A percentile compares a stretch with the other conserved stretches of the same genome.
Conservation (phyloP, 1,284 basidiomycete species). For the Ustilago xerochloae region DNA sequence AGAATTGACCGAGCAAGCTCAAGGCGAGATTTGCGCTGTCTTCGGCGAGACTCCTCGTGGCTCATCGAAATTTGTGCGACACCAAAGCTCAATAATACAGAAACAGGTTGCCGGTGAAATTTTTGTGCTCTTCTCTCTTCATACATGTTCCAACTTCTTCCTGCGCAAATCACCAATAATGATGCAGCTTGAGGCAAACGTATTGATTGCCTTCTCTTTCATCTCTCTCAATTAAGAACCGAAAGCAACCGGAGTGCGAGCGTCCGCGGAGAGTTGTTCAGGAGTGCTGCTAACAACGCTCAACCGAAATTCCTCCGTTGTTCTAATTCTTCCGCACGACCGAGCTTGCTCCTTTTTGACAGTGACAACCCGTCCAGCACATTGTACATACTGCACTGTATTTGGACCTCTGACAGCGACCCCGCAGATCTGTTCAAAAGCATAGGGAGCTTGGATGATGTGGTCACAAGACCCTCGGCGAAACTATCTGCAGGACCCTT, state of each 20-base stretch:
- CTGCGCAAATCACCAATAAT: no score
- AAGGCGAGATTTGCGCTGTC: background rate
- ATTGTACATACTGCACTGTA: background rate
- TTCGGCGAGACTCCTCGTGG: constrained; percentile 24
- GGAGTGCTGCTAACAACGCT: background rate
- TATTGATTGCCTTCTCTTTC: no score
- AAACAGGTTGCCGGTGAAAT: constrained; percentile 20
- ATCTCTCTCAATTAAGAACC: no score
- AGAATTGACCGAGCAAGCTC: constrained; percentile 10
- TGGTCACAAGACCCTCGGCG: background rate
- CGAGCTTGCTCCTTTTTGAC: background rate
- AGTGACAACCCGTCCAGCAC: no score
- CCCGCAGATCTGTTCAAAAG: background rate
- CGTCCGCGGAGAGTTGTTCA: background rate
- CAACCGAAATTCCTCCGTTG: constrained; percentile 11
- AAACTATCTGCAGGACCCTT: background rate
- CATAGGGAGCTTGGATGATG: background rate
- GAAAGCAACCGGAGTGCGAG: background rate
- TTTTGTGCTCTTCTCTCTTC: background rate
- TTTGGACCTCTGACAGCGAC: background rate
- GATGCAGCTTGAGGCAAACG: no score
- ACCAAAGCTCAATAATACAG: background rate
- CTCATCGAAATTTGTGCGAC: background rate
- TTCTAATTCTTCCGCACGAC: background rate
- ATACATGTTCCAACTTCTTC: background rate